Percentiles rank a stretch among this genome's conserved stretches.
Conservation (phyloP, 306 rosid species). For the Cucurbita moschata region DNA sequence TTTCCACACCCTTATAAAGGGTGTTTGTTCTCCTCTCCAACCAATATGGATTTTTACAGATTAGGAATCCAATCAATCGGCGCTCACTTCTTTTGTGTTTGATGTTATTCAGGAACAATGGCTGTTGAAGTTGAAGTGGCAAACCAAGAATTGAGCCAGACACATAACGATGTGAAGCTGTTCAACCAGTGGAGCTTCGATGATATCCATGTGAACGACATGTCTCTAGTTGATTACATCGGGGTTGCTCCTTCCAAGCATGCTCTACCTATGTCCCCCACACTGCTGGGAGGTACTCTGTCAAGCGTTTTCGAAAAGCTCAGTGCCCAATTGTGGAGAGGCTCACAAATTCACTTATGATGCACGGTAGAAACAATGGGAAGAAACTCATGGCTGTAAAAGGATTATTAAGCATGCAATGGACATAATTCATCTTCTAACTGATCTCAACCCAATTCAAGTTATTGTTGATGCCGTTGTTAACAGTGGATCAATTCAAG, state of each 20-base stretch:
- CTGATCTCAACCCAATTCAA: constrained; percentile 4
- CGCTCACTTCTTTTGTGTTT: neutral
- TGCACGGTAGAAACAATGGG: constrained; percentile 4
- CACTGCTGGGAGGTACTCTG: constrained; percentile 7
- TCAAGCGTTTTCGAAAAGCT: constrained; percentile 1
- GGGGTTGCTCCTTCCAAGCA: constrained; percentile 5
- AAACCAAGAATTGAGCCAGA: neutral
- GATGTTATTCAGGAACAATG: neutral
- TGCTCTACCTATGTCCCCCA: constrained; percentile 4
- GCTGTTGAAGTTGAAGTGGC: neutral
- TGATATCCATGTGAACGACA: neutral
- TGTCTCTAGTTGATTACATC: neutral
- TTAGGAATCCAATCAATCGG: neutral
- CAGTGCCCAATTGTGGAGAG: constrained; percentile 6
- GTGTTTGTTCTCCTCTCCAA: no score
- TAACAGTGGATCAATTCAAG: constrained; percentile 5
- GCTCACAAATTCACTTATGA: constrained; percentile 6
- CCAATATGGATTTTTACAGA: no score
- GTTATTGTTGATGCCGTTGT: constrained; percentile 4
- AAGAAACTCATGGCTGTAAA: constrained; percentile 5
- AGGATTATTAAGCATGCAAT: constrained; percentile 3
- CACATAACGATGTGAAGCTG: constrained; percentile 1
- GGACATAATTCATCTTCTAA: constrained; percentile 6
- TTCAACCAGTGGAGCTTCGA: neutral
- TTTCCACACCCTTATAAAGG: no score